Conservation (phyloP, 2,329 filamentous ascomycete species). For the Gnomoniopsis smithogilvyi region DNA sequence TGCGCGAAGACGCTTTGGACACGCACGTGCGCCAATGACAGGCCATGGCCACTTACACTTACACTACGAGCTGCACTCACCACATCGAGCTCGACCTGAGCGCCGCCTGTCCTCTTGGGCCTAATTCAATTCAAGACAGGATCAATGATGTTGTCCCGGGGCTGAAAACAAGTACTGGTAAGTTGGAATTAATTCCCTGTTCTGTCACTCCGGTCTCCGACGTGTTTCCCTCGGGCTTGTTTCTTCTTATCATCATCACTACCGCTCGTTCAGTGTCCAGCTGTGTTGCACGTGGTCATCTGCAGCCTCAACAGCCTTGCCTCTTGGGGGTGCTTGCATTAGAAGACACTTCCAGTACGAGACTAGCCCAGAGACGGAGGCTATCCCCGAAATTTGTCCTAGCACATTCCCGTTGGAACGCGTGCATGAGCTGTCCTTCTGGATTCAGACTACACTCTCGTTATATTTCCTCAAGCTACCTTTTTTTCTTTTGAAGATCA, state of each 20-base stretch:
- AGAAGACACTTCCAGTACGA: not conserved
- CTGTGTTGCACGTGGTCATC: no score
- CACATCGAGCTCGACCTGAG: slow-evolving; percentile 46
- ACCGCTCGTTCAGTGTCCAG: not conserved
- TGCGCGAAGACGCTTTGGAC: not conserved
- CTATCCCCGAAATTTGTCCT: not conserved
- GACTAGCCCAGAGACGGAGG: not conserved
- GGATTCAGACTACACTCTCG: not conserved
- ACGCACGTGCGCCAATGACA: slow-evolving; percentile 5
- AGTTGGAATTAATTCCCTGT: not conserved
- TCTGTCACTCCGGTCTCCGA: no score
- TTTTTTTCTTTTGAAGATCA: no score
- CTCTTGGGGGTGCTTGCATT: not conserved
- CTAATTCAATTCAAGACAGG: slow-evolving; percentile 48
- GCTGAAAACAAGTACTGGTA: slow-evolving; percentile 58
- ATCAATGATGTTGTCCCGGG: slow-evolving; percentile 54
- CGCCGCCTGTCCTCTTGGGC: slow-evolving; percentile 32
- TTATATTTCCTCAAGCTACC: no score
- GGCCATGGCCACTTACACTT: slow-evolving; percentile 17
- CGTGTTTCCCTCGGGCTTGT: slow-evolving; percentile 33
- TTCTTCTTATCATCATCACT: not conserved
- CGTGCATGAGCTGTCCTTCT: not conserved
- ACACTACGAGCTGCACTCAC: slow-evolving; percentile 11
- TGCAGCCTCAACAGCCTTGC: not conserved
- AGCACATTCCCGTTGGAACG: not conserved